Conservation (phyloP, 805 yeast species). For the Hyphopichia homilentoma region DNA sequence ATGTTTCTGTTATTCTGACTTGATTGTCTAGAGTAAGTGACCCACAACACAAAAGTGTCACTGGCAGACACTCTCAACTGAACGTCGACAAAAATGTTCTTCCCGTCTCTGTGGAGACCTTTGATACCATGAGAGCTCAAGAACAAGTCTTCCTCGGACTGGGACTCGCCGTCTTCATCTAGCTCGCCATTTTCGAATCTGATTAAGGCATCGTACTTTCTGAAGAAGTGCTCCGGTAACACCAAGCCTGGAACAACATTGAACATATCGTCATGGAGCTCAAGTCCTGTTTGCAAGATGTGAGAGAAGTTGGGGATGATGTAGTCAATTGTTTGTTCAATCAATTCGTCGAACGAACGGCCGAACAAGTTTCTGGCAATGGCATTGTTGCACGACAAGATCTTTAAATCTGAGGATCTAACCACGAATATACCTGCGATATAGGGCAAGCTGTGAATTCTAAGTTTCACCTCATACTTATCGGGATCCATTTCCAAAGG, state of each 20-base stretch:
- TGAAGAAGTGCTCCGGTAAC: conserved; percentile 86
- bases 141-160: conserved; percentile 44
- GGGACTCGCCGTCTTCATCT: conserved; percentile 25
- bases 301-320: conserved; percentile 62
- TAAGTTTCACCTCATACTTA: conserved; percentile 46
- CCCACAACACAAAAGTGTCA: conserved; percentile 70
- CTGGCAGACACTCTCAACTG: conserved; percentile 65
- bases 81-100: conserved; percentile 62
- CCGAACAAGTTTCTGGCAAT: conserved; percentile 80
- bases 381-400: conserved; percentile 76
- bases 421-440: conserved; percentile 83
- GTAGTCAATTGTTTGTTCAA: conserved; percentile 43
- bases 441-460: conserved; percentile 75
- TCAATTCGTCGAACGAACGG: conserved; percentile 43
- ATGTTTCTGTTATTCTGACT: conserved; percentile 12
- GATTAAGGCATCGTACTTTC: conserved; percentile 56
- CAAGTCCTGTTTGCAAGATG: conserved; percentile 39
- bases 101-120: conserved; percentile 71
- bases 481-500: conserved; percentile 48
- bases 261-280: conserved; percentile 17
- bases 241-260: conserved; percentile 62
- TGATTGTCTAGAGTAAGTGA: conserved; percentile 67
- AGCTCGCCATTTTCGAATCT: conserved; percentile 11
- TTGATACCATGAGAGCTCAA: conserved; percentile 61
- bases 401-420: conserved; percentile 44